A percentile compares a stretch with the other conserved stretches of the same genome.
Evolutionary conservation across 768 basidiomycete genomes (phyloP).

Genomic region (Leucogyrophana mollusca): DNA sequence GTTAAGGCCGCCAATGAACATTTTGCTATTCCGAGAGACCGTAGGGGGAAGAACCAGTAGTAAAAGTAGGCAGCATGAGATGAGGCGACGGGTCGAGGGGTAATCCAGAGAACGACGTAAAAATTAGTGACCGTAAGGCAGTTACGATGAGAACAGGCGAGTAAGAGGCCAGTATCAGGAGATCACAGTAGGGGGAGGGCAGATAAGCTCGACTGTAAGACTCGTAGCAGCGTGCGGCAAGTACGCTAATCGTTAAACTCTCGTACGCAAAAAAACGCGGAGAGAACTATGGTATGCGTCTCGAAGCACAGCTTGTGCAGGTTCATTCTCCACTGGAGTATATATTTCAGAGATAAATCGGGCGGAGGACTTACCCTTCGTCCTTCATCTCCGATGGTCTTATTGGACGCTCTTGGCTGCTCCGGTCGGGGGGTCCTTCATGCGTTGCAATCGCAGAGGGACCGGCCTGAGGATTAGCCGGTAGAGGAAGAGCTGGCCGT

Average conservation of each 20-base stretch:
- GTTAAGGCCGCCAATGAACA: conserved; percentile 89
- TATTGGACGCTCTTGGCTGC: conserved; percentile 49
- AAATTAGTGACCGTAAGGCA: conserved; percentile 34
- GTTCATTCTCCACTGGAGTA: no score
- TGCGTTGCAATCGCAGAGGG: conserved; percentile 35
- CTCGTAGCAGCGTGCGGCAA: conserved; percentile 16
- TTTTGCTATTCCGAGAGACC: conserved; percentile 59
- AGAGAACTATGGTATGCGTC: no score
- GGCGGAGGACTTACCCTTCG: conserved; percentile 65
- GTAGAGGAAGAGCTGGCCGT: conserved; percentile 26
- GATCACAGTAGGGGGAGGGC: conserved; percentile 9
- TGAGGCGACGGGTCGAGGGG: conserved; percentile 32
- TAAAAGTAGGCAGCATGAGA: conserved; percentile 20
- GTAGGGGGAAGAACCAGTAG: conserved; percentile 27
- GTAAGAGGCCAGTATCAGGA: conserved; percentile 23
- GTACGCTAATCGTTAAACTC: conserved; percentile 9
- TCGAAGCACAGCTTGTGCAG: no score
- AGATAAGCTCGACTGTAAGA: conserved; percentile 28
- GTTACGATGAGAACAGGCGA: conserved; percentile 30
- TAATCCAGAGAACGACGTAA: conserved; percentile 32
- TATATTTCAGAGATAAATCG: no score
- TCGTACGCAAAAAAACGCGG: conserved; percentile 13
- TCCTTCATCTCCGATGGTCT: conserved; percentile 78
- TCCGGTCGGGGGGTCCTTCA: conserved; percentile 28
- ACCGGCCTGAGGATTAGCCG: conserved; percentile 22